Conservation (phyloP, 306 rosid species). For the Acacia confusa region DNA sequence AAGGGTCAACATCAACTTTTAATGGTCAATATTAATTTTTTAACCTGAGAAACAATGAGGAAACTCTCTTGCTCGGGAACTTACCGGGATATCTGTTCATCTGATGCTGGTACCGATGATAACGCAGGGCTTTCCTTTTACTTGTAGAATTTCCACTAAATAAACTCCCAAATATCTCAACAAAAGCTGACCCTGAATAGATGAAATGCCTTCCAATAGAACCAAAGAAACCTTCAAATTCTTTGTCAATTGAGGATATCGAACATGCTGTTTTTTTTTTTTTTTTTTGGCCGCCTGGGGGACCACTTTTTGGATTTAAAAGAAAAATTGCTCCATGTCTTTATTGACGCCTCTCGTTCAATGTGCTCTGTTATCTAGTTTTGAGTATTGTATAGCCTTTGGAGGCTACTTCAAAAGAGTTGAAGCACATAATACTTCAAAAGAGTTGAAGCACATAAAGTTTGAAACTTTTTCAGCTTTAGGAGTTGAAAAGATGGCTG, state of each 20-base stretch:
- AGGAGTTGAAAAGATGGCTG: conserved; percentile 43
- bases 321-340: not conserved
- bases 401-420: not conserved
- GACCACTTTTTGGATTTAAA: no score
- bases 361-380: not conserved
- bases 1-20: no score
- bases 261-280: no score
- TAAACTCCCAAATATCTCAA: conserved; percentile 59
- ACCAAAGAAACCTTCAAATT: conserved; percentile 82
- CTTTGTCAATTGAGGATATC: no score
- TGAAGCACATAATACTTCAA: no score
- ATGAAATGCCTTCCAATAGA: conserved; percentile 78
- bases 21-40: no score
- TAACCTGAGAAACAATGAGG: no score
- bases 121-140: conserved; percentile 64
- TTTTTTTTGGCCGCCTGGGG: no score
- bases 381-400: conserved; percentile 14
- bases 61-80: conserved; percentile 94
- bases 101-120: conserved; percentile 60
- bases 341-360: not conserved
- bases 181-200: conserved; percentile 71
- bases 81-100: conserved; percentile 65
- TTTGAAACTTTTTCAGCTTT: not conserved
- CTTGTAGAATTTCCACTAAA: conserved; percentile 65
- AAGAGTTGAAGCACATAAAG: no score